Evolutionary conservation across 495 filamentous ascomycete genomes (phyloP).

Genomic region (Penicillium ochrochloron): DNA sequence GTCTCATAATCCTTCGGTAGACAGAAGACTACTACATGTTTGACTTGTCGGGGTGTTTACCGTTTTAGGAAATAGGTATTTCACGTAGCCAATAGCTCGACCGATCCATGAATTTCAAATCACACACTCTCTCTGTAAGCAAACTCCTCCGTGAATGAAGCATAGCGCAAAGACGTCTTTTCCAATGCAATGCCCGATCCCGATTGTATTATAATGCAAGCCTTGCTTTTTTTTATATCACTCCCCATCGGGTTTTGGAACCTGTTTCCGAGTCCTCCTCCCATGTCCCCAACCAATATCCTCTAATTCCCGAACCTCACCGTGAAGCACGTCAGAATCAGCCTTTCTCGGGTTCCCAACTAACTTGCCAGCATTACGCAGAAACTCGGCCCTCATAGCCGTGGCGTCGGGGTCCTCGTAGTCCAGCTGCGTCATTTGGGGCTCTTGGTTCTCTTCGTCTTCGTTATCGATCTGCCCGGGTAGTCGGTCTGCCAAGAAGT

Average conservation of each 20-base stretch:
- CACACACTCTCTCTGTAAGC: neutral
- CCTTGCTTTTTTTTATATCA: slow-evolving; percentile 9
- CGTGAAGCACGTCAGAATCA: slow-evolving; percentile 29
- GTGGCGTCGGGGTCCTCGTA: slow-evolving; percentile 58
- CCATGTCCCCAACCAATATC: slow-evolving; percentile 42
- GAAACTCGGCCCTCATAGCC: slow-evolving; percentile 54
- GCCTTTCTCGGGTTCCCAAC: slow-evolving; percentile 33
- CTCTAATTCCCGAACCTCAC: slow-evolving; percentile 42
- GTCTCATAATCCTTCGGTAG: no score
- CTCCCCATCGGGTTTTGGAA: slow-evolving; percentile 31
- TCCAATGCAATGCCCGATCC: slow-evolving; percentile 28
- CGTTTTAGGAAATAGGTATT: no score
- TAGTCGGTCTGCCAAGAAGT: slow-evolving; percentile 34
- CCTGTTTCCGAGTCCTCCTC: slow-evolving; percentile 46
- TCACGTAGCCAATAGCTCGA: neutral
- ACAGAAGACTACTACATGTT: no score
- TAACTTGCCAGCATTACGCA: slow-evolving; percentile 47
- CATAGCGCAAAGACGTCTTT: slow-evolving; percentile 23
- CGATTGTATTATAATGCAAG: slow-evolving; percentile 7
- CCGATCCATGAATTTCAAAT: neutral
- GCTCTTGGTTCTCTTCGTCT: slow-evolving; percentile 42
- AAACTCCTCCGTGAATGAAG: slow-evolving; percentile 12
- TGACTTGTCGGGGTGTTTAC: no score
- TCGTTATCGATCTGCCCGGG: slow-evolving; percentile 31
- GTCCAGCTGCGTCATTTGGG: slow-evolving; percentile 57